Percentiles rank a stretch among this genome's conserved stretches.
These are phyloP conservation scores for Pezicula neosporulosa DNA, from an alignment of 2,329 filamentous ascomycete genomes.

Conservation along the genomic window DNA sequence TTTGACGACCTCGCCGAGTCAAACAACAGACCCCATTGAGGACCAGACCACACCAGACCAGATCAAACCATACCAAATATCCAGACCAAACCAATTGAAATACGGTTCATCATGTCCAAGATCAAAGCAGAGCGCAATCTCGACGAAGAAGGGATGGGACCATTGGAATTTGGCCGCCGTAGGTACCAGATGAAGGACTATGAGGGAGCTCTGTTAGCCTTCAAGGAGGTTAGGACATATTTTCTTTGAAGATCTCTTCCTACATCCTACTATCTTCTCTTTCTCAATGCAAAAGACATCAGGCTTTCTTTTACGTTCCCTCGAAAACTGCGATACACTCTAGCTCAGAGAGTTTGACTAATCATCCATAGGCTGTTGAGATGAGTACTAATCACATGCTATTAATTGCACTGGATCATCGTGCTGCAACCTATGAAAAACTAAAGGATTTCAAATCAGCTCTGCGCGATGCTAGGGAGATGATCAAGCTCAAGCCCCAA, in stretches of 20 bases:
- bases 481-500: constrained; percentile 27
- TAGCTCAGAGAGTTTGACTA: constrained; percentile 1
- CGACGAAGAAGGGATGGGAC: constrained; percentile 19
- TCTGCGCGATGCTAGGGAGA: constrained; percentile 26
- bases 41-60: not conserved
- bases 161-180: constrained; percentile 22
- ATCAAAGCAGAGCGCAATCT: not conserved
- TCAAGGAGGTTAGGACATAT: constrained; percentile 10
- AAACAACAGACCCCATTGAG: not conserved
- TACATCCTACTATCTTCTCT: too few species aligned
- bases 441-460: constrained; percentile 21
- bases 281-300: too few species aligned
- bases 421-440: constrained; percentile 30
- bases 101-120: not conserved
- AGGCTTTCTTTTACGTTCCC: too few species aligned
- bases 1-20: not conserved
- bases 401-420: constrained; percentile 28
- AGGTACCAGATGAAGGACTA: constrained; percentile 26
- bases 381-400: constrained; percentile 20
- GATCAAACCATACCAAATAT: too few species aligned
- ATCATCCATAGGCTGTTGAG: constrained; percentile 17
- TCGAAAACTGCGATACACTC: too few species aligned
- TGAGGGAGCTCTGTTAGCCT: constrained; percentile 18
- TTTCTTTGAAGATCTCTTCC: not conserved
- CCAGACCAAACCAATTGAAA: not conserved